Evolutionary conservation across 306 rosid species (phyloP).

Genomic region (Rosa lucieae): DNA sequence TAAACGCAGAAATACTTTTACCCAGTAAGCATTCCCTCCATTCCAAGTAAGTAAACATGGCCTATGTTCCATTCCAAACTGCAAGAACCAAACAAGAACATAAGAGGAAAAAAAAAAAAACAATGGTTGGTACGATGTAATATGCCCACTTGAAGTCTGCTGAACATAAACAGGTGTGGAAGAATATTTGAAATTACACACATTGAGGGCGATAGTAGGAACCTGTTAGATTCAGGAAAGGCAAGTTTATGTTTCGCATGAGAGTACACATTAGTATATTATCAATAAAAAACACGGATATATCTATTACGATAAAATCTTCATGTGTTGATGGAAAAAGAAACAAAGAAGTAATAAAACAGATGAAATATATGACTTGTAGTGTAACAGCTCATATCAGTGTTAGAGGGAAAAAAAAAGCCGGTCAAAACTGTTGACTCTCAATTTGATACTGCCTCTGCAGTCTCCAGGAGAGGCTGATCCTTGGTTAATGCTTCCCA

Average conservation of each 20-base stretch:
- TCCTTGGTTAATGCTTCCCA: slow-evolving; percentile 69
- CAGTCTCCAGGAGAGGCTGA: slow-evolving; percentile 44
- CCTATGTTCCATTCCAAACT: no score
- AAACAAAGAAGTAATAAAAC: neutral
- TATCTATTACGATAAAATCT: neutral
- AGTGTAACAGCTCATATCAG: neutral
- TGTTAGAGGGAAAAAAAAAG: neutral
- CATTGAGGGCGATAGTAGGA: neutral
- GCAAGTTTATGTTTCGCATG: neutral
- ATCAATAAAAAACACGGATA: neutral
- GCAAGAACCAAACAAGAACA: no score
- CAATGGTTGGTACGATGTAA: neutral
- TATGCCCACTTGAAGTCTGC: neutral
- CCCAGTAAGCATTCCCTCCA: no score
- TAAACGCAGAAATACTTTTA: no score
- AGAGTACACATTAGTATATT: neutral
- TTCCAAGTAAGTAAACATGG: no score
- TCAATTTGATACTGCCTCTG: slow-evolving; percentile 34
- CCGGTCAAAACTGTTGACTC: slow-evolving; percentile 13
- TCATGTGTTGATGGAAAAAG: neutral
- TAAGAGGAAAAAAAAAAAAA: neutral
- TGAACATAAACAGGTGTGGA: neutral
- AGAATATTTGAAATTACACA: neutral
- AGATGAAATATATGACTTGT: neutral
- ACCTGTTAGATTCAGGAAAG: neutral